Evolutionary conservation across 2,329 filamentous ascomycete species (phyloP).

Genomic region (Xylogone sp.): DNA sequence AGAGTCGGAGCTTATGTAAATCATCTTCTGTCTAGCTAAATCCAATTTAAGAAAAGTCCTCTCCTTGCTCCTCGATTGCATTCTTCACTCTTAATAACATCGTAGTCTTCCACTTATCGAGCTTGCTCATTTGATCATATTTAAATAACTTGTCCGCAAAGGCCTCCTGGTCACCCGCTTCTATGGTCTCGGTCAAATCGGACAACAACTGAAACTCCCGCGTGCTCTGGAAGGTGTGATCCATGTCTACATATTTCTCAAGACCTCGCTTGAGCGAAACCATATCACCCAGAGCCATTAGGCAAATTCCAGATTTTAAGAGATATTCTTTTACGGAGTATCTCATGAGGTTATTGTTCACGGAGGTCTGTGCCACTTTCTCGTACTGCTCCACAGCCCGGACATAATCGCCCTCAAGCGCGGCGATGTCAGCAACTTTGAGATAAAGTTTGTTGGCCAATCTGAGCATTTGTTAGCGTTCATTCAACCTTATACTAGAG

Average conservation of each 20-base stretch:
- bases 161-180: conserved; percentile 73
- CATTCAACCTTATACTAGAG: not conserved
- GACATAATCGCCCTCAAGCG: conserved; percentile 78
- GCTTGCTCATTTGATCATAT: conserved; percentile 86
- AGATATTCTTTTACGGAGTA: conserved; percentile 96
- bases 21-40: not conserved
- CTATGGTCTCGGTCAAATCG: conserved; percentile 72
- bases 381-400: conserved; percentile 81
- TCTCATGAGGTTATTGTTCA: conserved; percentile 89
- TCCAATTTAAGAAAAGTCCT: conserved; percentile 59
- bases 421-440: conserved; percentile 85
- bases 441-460: conserved; percentile 91
- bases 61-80: conserved; percentile 67
- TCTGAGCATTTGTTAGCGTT: conserved; percentile 37
- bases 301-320: conserved; percentile 89
- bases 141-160: conserved; percentile 86
- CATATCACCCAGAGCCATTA: conserved; percentile 69
- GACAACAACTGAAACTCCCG: conserved; percentile 78
- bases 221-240: conserved; percentile 71
- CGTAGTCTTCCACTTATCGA: conserved; percentile 97
- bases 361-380: conserved; percentile 70
- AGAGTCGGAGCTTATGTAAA: conserved; percentile 1
- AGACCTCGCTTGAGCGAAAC: conserved; percentile 77
- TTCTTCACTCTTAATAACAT: conserved; percentile 80
- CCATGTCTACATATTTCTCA: conserved; percentile 76